Percentiles rank a stretch among this genome's conserved stretches.
These are phyloP conservation scores for Avena sativa DNA, from an alignment of 176 grass and related monocot species.

Conservation along the genomic window DNA sequence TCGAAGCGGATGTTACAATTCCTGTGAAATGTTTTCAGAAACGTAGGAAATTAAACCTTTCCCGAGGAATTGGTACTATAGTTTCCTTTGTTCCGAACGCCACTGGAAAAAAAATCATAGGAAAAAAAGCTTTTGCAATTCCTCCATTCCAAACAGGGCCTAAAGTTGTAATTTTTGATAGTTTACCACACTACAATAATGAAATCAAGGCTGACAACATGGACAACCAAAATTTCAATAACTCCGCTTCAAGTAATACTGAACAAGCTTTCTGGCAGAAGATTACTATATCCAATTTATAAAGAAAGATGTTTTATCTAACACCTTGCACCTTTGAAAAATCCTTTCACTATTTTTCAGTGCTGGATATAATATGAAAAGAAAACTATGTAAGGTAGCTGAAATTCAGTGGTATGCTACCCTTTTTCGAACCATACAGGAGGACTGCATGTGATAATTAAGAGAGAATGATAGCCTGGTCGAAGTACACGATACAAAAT, in stretches of 20 bases:
- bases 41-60: too few species aligned
- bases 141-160: too few species aligned
- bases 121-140: too few species aligned
- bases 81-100: too few species aligned
- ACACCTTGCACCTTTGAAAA: background rate
- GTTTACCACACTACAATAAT: background rate
- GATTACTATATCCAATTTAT: background rate
- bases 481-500: too few species aligned
- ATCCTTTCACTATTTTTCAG: slow-evolving; percentile 3
- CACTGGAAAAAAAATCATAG: too few species aligned
- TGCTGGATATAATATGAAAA: slow-evolving; percentile 25
- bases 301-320: slow-evolving; percentile 2
- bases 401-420: background rate
- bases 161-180: background rate
- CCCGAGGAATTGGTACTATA: too few species aligned
- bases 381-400: background rate
- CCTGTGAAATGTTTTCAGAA: too few species aligned
- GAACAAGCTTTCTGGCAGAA: background rate
- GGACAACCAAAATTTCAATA: background rate
- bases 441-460: too few species aligned
- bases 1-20: too few species aligned
- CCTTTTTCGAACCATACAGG: too few species aligned
- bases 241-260: background rate
- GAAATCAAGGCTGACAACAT: background rate
- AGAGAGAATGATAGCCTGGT: too few species aligned